phyloP scores from a whole-genome alignment of 2,329 filamentous ascomycete genomes.

The Trichoderma sp. region DNA sequence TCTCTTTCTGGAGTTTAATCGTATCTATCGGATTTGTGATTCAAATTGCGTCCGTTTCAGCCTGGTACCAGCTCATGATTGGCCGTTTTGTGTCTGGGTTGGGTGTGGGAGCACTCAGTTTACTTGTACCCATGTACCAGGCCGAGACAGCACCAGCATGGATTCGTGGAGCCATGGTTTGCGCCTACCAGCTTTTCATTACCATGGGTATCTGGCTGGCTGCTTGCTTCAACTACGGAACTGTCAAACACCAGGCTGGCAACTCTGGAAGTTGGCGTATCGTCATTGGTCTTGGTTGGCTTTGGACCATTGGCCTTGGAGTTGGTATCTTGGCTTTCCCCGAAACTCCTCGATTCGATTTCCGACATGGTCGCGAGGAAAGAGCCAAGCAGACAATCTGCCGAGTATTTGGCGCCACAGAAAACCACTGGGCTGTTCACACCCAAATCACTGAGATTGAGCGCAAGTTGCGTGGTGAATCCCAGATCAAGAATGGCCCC shows the following conservation, averaged over 20 bases:
- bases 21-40: conserved; percentile 68
- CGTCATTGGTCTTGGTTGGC: conserved; percentile 55
- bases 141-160: conserved; percentile 69
- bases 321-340: conserved; percentile 53
- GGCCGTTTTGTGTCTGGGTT: conserved; percentile 67
- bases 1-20: conserved; percentile 61
- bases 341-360: conserved; percentile 56
- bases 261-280: conserved; percentile 62
- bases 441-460: conserved; percentile 57
- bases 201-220: conserved; percentile 67
- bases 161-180: conserved; percentile 66
- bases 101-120: conserved; percentile 65
- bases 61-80: conserved; percentile 67
- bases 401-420: conserved; percentile 48
- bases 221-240: conserved; percentile 64
- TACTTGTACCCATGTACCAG: conserved; percentile 72
- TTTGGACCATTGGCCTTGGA: conserved; percentile 52
- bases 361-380: conserved; percentile 49
- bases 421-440: conserved; percentile 48
- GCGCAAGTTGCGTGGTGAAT: conserved; percentile 54
- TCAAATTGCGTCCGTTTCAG: conserved; percentile 56
- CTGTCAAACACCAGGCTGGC: conserved; percentile 46
- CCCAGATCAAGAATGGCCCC: conserved; percentile 42
- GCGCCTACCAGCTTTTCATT: conserved; percentile 71
- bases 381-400: conserved; percentile 52